A percentile compares a stretch with the other conserved stretches of the same genome.
These are phyloP conservation scores for Pueraria montana DNA, from an alignment of 306 rosid species.

Conservation along the genomic window DNA sequence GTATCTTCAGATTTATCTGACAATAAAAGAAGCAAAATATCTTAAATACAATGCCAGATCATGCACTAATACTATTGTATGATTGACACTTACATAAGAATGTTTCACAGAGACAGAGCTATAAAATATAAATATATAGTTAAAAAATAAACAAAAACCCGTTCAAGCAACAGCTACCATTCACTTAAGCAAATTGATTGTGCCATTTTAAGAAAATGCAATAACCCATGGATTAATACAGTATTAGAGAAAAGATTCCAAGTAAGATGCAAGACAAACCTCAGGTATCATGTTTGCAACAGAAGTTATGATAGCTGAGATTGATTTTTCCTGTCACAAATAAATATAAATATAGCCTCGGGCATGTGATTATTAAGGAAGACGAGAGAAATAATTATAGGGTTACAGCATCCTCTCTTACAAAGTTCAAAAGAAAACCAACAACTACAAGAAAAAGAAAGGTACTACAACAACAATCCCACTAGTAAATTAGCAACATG, in stretches of 20 bases:
- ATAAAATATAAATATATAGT: conserved; percentile 19
- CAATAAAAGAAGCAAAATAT: conserved; percentile 20
- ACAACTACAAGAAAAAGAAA: background rate
- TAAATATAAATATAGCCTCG: conserved; percentile 24
- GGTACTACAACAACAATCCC: background rate
- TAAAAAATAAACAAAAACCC: conserved; percentile 14
- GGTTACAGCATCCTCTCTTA: background rate
- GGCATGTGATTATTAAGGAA: conserved; percentile 7
- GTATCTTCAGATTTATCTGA: conserved; percentile 25
- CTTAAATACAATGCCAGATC: background rate
- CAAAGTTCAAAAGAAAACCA: conserved; percentile 1
- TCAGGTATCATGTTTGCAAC: conserved; percentile 92
- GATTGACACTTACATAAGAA: conserved; percentile 14
- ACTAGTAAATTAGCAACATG: background rate
- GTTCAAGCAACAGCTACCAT: conserved; percentile 42
- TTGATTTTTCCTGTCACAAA: conserved; percentile 83
- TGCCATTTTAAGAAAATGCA: conserved; percentile 8
- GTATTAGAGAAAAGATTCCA: background rate
- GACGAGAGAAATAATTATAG: background rate
- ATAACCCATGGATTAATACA: background rate
- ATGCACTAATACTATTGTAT: conserved; percentile 12
- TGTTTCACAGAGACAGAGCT: conserved; percentile 33
- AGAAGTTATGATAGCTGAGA: conserved; percentile 79
- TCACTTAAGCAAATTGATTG: background rate
- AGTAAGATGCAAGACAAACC: conserved; percentile 65